Percentiles rank a stretch among this genome's conserved stretches.
Evolutionary conservation across 208 protist species (phyloP).

Genomic region (Borovskyia barvae): DNA sequence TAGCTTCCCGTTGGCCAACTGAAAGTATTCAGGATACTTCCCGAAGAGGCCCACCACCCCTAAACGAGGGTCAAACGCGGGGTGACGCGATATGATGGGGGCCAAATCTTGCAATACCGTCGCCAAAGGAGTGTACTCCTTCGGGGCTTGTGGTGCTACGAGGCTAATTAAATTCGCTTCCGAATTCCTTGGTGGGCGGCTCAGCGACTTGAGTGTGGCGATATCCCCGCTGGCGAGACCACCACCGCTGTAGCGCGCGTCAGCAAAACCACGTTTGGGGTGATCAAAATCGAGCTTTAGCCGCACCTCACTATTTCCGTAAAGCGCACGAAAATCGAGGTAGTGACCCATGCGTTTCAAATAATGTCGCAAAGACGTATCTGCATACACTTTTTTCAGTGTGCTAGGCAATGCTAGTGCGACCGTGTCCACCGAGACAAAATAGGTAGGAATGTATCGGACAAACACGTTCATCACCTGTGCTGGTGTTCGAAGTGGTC

Average conservation of each 20-base stretch:
- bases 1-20: slow-evolving; percentile 62
- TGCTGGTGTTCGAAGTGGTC: slow-evolving; percentile 27
- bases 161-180: slow-evolving; percentile 73
- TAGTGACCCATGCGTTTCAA: slow-evolving; percentile 78
- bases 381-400: slow-evolving; percentile 49
- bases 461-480: slow-evolving; percentile 67
- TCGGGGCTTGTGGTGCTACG: slow-evolving; percentile 64
- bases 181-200: slow-evolving; percentile 69
- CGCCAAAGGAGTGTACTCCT: slow-evolving; percentile 54
- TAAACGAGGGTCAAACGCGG: slow-evolving; percentile 72
- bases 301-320: slow-evolving; percentile 55
- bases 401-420: slow-evolving; percentile 42
- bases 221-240: slow-evolving; percentile 7
- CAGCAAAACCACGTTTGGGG: slow-evolving; percentile 59
- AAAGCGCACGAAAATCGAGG: slow-evolving; percentile 57
- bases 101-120: slow-evolving; percentile 77
- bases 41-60: slow-evolving; percentile 79
- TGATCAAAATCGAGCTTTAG: slow-evolving; percentile 66
- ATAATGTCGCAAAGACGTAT: slow-evolving; percentile 55
- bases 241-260: slow-evolving; percentile 35
- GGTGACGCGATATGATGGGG: slow-evolving; percentile 74
- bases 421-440: slow-evolving; percentile 50
- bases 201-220: slow-evolving; percentile 8
- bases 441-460: slow-evolving; percentile 84
- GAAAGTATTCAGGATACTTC: slow-evolving; percentile 89